These are phyloP conservation scores for Pulveroboletus sp. DNA, from an alignment of 768 basidiomycete species.

Conservation along the genomic window DNA sequence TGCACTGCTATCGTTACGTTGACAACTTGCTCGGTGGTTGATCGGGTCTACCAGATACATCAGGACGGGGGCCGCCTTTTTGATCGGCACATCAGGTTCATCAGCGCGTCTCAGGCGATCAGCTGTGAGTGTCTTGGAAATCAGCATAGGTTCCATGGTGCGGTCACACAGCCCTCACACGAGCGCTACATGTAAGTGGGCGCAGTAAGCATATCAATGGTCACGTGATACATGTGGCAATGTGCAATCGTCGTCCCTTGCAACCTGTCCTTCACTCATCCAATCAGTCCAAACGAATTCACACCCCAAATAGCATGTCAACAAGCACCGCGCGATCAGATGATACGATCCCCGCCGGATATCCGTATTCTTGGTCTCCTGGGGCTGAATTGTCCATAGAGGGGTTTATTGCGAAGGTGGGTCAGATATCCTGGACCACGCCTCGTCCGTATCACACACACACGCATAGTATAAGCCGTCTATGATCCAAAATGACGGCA, in stretches of 20 bases:
- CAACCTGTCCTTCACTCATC: neutral
- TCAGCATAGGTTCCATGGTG: neutral
- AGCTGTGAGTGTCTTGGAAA: neutral
- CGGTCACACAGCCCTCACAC: neutral
- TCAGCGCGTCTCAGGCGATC: neutral
- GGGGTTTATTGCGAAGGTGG: constrained; percentile 52
- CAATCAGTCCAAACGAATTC: neutral
- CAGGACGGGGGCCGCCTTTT: neutral
- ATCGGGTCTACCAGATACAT: neutral
- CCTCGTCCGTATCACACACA: neutral
- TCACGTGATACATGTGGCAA: constrained; percentile 6
- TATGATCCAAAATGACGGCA: constrained; percentile 74
- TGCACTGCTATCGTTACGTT: neutral
- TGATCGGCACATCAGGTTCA: neutral
- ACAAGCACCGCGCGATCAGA: constrained; percentile 25
- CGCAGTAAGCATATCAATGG: neutral
- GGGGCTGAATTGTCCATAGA: constrained; percentile 39
- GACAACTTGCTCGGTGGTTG: neutral
- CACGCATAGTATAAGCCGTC: constrained; percentile 61
- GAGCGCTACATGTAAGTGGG: too few relatives aligned
- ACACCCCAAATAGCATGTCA: constrained; percentile 7
- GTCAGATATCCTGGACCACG: constrained; percentile 8
- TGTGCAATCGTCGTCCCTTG: too few relatives aligned
- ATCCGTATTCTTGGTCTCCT: constrained; percentile 52
- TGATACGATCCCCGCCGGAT: constrained; percentile 36